Conservation (phyloP, 2,329 filamentous ascomycete species). For the Nannizziopsis barbatae region DNA sequence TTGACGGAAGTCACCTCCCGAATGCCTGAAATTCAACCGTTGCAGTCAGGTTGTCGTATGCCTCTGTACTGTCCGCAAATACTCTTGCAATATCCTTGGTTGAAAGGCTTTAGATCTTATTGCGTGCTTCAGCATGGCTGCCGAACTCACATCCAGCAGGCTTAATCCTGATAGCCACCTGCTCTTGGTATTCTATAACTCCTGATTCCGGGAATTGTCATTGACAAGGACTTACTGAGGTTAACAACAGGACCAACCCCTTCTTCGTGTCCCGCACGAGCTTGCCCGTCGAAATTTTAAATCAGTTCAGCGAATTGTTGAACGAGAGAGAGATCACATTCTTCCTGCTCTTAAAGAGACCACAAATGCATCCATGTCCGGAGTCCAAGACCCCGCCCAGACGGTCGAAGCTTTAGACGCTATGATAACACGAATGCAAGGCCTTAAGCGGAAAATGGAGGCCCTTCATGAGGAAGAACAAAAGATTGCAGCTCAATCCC, state of each 20-base stretch:
- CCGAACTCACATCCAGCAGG: conserved; percentile 38
- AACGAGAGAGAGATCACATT: conserved; percentile 39
- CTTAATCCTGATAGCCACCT: conserved; percentile 42
- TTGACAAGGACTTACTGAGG: not conserved
- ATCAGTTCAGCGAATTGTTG: conserved; percentile 45
- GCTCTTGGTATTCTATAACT: conserved; percentile 31
- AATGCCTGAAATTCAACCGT: not conserved
- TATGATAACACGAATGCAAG: conserved; percentile 76
- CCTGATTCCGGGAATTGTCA: not conserved
- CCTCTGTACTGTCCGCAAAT: not conserved
- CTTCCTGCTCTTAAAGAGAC: conserved; percentile 41
- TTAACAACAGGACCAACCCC: conserved; percentile 65
- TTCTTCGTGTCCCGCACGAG: conserved; percentile 85
- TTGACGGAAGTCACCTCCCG: not conserved
- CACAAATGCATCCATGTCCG: conserved; percentile 53
- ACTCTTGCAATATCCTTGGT: not conserved
- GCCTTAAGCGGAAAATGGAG: conserved; percentile 76
- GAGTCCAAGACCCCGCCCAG: conserved; percentile 52
- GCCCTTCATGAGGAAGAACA: conserved; percentile 68
- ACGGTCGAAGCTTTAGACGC: conserved; percentile 70
- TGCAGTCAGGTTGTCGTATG: not conserved
- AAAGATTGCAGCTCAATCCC: conserved; percentile 61
- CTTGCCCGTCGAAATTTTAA: conserved; percentile 92
- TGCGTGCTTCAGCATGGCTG: conserved; percentile 25
- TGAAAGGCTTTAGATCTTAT: too few relatives aligned